Percentiles rank a stretch among this genome's conserved stretches.
Conservation (phyloP, 148 eudicot genomes). For the Camellia granthamiana region DNA sequence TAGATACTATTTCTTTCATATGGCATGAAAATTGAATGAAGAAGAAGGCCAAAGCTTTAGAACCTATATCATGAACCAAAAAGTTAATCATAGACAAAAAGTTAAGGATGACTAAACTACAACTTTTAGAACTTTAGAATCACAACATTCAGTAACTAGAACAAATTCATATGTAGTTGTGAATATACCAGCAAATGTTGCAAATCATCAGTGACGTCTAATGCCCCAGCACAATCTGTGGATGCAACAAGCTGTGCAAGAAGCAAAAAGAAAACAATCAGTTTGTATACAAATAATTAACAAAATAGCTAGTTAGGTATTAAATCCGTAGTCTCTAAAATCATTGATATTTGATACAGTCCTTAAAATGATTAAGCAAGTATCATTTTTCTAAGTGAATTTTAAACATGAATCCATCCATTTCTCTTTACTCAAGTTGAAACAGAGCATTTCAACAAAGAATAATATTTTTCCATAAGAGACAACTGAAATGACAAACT, state of each 20-base stretch:
- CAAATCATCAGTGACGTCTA: conserved; percentile 93
- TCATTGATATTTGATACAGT: too few relatives aligned
- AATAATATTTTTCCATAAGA: too few relatives aligned
- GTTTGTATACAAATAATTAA: background rate
- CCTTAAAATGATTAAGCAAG: too few relatives aligned
- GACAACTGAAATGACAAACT: too few relatives aligned
- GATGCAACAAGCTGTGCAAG: conserved; percentile 81
- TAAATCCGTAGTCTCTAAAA: background rate
- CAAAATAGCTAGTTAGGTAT: background rate
- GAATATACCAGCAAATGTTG: conserved; percentile 76
- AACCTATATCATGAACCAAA: background rate
- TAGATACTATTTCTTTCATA: background rate
- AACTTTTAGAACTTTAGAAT: background rate
- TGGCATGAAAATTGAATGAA: background rate
- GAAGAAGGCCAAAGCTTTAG: background rate
- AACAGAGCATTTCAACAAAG: background rate
- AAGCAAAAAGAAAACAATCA: conserved; percentile 9
- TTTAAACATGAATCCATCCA: background rate
- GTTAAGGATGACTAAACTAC: background rate
- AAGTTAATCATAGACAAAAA: background rate
- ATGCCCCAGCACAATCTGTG: conserved; percentile 97
- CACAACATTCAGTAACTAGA: background rate
- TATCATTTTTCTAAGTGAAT: background rate
- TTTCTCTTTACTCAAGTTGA: background rate
- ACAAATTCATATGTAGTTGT: background rate